These are phyloP conservation scores for Ogataea ganodermae DNA, from an alignment of 805 yeast genomes.

Conservation along the genomic window DNA sequence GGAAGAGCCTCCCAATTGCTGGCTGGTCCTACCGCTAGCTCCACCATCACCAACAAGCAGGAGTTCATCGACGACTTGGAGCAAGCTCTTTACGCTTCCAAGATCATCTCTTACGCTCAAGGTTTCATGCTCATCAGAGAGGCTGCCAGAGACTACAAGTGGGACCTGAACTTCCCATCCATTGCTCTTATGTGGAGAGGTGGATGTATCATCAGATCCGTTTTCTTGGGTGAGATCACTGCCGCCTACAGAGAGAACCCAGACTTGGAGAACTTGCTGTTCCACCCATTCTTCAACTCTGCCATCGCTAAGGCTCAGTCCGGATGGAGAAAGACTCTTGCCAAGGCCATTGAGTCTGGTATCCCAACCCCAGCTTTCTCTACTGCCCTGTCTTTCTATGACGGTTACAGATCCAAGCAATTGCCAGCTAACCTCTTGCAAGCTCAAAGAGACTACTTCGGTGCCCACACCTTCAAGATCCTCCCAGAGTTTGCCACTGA, in stretches of 20 bases:
- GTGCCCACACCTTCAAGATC: constrained; percentile 98
- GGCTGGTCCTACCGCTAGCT: constrained; percentile 73
- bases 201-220: constrained; percentile 99
- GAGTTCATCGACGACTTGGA: constrained; percentile 89
- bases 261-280: constrained; percentile 90
- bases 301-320: constrained; percentile 92
- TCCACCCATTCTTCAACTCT: constrained; percentile 90
- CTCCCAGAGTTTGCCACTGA: constrained; percentile 82
- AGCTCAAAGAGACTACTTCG: constrained; percentile 99
- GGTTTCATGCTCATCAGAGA: constrained; percentile 99
- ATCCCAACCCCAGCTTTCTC: constrained; percentile 97
- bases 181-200: constrained; percentile 99
- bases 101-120: constrained; percentile 97
- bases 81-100: constrained; percentile 98
- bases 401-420: constrained; percentile 95
- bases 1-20: constrained; percentile 76
- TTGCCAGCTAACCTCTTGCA: constrained; percentile 97
- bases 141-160: constrained; percentile 94
- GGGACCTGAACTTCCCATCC: constrained; percentile 97
- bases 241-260: constrained; percentile 93
- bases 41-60: constrained; percentile 70
- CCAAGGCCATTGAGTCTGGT: constrained; percentile 79
- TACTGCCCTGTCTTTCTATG: constrained; percentile 96
- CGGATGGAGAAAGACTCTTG: constrained; percentile 92
- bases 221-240: constrained; percentile 95